Conservation (phyloP, 768 basidiomycete genomes). For the Rhizopogon rudus region DNA sequence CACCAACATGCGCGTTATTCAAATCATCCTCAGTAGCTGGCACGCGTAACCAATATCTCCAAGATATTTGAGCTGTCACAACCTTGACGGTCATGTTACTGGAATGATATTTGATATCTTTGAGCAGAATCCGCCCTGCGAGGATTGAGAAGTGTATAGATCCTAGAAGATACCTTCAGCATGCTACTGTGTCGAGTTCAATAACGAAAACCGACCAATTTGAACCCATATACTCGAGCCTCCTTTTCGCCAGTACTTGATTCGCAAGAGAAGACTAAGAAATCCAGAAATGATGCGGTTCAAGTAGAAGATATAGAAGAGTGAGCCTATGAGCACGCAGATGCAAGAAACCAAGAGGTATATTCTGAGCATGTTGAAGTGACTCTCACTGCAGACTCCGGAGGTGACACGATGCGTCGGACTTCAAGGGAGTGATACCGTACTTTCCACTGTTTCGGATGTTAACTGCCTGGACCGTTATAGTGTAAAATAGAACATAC, state of each 20-base stretch:
- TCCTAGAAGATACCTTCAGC: slow-evolving; percentile 38
- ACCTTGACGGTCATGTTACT: slow-evolving; percentile 87
- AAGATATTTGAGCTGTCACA: slow-evolving; percentile 81
- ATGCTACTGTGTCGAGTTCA: background rate
- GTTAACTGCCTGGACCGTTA: background rate
- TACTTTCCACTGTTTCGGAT: background rate
- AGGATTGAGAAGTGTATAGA: slow-evolving; percentile 90
- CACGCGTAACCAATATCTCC: slow-evolving; percentile 90
- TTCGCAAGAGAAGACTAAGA: slow-evolving; percentile 59
- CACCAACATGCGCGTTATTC: slow-evolving; percentile 36
- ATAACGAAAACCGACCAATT: slow-evolving; percentile 48
- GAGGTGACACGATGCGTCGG: background rate
- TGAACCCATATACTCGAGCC: slow-evolving; percentile 80
- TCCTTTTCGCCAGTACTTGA: slow-evolving; percentile 74
- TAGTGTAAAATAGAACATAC: too few relatives aligned
- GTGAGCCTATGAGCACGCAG: slow-evolving; percentile 45
- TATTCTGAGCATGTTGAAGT: slow-evolving; percentile 44
- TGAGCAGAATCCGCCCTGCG: slow-evolving; percentile 82
- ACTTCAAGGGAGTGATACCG: background rate
- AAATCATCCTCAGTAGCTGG: slow-evolving; percentile 76
- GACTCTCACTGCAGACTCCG: background rate
- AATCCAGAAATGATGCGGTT: slow-evolving; percentile 76
- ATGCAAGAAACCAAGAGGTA: slow-evolving; percentile 63
- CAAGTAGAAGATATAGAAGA: slow-evolving; percentile 88
- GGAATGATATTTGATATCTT: slow-evolving; percentile 86